Percentiles rank a stretch among this genome's conserved stretches.
Conservation (phyloP, 106 monocot genomes). For the Phalaenopsis aphrodite region DNA sequence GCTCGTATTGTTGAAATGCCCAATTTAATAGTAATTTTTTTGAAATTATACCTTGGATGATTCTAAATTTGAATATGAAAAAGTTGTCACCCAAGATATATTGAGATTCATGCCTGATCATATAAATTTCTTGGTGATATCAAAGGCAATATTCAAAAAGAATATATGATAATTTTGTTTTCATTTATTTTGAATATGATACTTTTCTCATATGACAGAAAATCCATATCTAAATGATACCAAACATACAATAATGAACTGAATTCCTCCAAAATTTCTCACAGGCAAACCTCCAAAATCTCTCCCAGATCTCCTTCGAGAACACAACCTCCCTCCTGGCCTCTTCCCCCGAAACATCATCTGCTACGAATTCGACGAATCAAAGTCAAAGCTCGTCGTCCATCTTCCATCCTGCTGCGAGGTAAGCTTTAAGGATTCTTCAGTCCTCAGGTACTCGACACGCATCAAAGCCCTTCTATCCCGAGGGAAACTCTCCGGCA, state of each 20-base stretch:
- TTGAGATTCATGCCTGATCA: no score
- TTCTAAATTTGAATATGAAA: no score
- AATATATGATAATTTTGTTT: no score
- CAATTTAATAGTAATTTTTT: no score
- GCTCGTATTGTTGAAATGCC: no score
- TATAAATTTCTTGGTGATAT: no score
- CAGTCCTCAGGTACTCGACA: slow-evolving; percentile 51
- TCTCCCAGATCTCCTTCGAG: slow-evolving; percentile 74
- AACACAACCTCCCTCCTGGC: slow-evolving; percentile 80
- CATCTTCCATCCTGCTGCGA: slow-evolving; percentile 70
- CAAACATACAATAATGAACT: neutral
- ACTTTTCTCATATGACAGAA: no score
- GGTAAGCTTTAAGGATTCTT: slow-evolving; percentile 88
- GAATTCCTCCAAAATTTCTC: neutral
- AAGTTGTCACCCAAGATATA: no score
- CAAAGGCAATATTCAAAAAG: no score
- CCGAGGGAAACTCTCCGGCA: slow-evolving; percentile 71
- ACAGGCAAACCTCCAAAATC: slow-evolving; percentile 71
- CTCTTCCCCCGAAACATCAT: slow-evolving; percentile 82
- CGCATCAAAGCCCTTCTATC: slow-evolving; percentile 77
- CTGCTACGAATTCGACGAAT: slow-evolving; percentile 79
- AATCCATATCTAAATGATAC: no score
- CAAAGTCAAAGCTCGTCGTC: slow-evolving; percentile 61
- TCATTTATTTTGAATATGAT: no score
- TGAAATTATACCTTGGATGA: no score